phyloP scores from a whole-genome alignment of 352 stramenopile species.

The Sclerospora graminicola region DNA sequence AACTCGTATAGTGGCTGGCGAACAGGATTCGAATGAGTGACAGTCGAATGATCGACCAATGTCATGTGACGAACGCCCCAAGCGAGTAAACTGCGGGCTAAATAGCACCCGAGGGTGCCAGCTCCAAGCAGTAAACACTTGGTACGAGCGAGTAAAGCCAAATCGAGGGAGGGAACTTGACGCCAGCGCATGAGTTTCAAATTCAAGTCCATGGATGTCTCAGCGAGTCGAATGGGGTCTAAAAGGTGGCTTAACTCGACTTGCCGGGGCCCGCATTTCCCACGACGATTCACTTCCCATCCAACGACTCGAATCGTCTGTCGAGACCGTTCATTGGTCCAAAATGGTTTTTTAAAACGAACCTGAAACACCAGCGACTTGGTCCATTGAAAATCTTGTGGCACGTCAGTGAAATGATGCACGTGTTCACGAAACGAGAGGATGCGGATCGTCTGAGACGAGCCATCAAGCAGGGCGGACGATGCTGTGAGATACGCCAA shows the following conservation, averaged over 20 bases:
- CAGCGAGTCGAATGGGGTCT: slow-evolving; percentile 84
- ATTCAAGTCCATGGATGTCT: slow-evolving; percentile 97
- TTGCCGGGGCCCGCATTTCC: slow-evolving; percentile 59
- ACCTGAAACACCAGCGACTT: slow-evolving; percentile 54
- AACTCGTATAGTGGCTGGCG: slow-evolving; percentile 95
- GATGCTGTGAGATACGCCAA: slow-evolving; percentile 46
- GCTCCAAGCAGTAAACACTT: slow-evolving; percentile 94
- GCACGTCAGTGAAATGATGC: slow-evolving; percentile 30
- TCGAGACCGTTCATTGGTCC: slow-evolving; percentile 18
- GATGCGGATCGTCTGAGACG: slow-evolving; percentile 26
- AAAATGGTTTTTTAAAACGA: slow-evolving; percentile 22
- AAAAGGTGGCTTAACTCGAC: slow-evolving; percentile 69
- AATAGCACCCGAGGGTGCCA: slow-evolving; percentile 95
- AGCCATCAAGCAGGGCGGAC: slow-evolving; percentile 17
- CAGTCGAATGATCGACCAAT: slow-evolving; percentile 95
- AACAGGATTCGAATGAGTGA: slow-evolving; percentile 97
- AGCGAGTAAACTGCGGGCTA: slow-evolving; percentile 90
- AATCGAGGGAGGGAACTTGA: slow-evolving; percentile 90
- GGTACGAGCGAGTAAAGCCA: slow-evolving; percentile 82
- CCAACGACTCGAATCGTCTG: slow-evolving; percentile 36
- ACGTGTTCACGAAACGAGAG: slow-evolving; percentile 70
- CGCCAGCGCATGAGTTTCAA: slow-evolving; percentile 99
- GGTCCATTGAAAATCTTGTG: slow-evolving; percentile 39
- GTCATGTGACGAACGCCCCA: slow-evolving; percentile 97
- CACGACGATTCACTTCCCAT: slow-evolving; percentile 67